Base-by-base conservation (phyloP, 805 yeast species). In the Sungouiozyma intestinalis region DNA sequence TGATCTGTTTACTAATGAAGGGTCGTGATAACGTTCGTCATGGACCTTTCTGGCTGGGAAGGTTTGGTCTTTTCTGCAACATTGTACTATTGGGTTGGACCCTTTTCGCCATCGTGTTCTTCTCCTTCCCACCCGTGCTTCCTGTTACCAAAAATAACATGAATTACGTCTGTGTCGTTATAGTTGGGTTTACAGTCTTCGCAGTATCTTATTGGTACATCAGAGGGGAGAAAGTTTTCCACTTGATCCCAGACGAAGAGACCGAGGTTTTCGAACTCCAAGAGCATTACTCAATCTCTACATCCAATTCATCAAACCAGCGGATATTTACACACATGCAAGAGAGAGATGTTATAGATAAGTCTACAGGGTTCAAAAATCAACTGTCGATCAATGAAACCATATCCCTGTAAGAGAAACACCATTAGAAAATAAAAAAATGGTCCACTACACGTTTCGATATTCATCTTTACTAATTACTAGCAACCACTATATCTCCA, bases 41-140 rank as follows among this genome's bases (percentile, higher is more conserved):
- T 54, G 86, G 86, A 35, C 85, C 82, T 32, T 79, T 76, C 60
- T 79, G 85, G 82, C 52, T 73, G 41, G 82, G 83, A 3, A 64
- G 66, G 41, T 39, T 74, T 42, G 85, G 85, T 2, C 50, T 63
- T 1, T 47, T 74, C 39, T 60, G 72, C 40, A 78, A 79, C 53
- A 51, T 68, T 18, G 72, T 79, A 2, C 63, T 74, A 14, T 44
- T 79, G 3, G 49, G 58, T 3, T 81, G 85, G 83, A 68, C 84
- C 0, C 38, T 70, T 0, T 81, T 81, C 52, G 71, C 79, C 5
- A 46, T 74, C 4, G 70, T 78, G 2, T 76, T 81, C 60, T 80
- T 73, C 65, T 75, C 77, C 36, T 74, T 81, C 66, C 87, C 88
- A 24, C 62, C 76, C 19, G 64, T 64, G 9, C 67, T 75, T 72